Percentiles rank a stretch among this genome's conserved stretches.
phyloP scores from a whole-genome alignment of 164 flowering plant genomes.

The Piper longum region DNA sequence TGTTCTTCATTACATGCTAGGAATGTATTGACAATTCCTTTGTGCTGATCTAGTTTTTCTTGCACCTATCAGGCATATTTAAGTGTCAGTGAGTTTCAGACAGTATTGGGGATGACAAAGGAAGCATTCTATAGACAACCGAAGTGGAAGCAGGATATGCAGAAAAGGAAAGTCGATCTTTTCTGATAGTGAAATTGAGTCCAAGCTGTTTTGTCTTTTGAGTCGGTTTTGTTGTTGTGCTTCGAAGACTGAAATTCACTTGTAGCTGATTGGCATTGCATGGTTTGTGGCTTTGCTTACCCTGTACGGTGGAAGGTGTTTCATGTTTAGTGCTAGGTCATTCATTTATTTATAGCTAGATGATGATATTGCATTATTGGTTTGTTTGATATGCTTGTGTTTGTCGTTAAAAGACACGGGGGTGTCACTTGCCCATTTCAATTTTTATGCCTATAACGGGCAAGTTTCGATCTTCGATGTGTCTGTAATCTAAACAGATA shows the following conservation, averaged over 20 bases:
- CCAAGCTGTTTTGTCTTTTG: not conserved
- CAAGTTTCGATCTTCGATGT: not conserved
- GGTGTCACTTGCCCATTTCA: not conserved
- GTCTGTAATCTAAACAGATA: not conserved
- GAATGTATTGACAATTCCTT: not conserved
- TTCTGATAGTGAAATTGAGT: conserved; percentile 24
- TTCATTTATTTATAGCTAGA: conserved; percentile 33
- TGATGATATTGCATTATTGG: not conserved
- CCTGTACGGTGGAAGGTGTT: conserved; percentile 19
- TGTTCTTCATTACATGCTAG: not conserved
- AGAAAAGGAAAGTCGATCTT: conserved; percentile 72
- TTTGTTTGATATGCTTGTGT: not conserved
- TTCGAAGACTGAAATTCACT: not conserved
- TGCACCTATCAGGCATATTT: conserved; percentile 53
- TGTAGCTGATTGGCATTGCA: conserved; percentile 1
- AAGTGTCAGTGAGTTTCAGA: conserved; percentile 62
- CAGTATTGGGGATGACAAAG: conserved; percentile 58
- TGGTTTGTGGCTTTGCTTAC: conserved; percentile 14
- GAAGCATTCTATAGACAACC: conserved; percentile 75
- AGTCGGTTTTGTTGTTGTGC: not conserved
- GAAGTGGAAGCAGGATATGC: conserved; percentile 95
- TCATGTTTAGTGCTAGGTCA: conserved; percentile 12
- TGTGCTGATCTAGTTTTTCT: not conserved
- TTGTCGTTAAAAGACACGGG: not conserved
- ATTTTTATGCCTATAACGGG: not conserved